Conservation (phyloP, 257 asterid genomes). For the Solanum chiquidenum region DNA sequence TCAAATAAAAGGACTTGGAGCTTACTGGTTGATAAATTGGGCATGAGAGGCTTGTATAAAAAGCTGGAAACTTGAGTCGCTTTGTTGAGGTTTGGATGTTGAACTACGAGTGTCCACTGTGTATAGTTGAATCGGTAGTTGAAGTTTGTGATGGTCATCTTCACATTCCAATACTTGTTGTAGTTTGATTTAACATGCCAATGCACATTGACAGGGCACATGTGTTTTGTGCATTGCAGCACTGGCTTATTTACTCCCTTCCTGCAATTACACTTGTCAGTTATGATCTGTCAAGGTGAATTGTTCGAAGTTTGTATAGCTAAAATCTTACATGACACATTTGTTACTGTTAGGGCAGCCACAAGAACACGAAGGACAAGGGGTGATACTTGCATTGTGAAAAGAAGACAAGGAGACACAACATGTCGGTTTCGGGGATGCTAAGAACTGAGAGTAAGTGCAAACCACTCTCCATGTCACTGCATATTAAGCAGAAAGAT, state of each 20-base stretch:
- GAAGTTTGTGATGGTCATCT: slow-evolving; percentile 60
- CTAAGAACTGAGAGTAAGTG: slow-evolving; percentile 51
- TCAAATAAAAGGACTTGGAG: background rate
- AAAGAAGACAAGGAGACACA: slow-evolving; percentile 75
- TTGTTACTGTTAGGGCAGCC: slow-evolving; percentile 46
- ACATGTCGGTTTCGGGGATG: slow-evolving; percentile 42
- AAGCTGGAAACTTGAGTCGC: slow-evolving; percentile 69
- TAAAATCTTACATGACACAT: slow-evolving; percentile 44
- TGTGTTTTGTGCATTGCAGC: slow-evolving; percentile 55
- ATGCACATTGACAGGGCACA: slow-evolving; percentile 72
- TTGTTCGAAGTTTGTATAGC: background rate
- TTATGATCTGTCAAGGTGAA: background rate
- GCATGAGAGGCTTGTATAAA: slow-evolving; percentile 54
- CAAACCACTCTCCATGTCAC: slow-evolving; percentile 86
- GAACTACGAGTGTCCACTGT: slow-evolving; percentile 69
- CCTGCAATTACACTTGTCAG: background rate
- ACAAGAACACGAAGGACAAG: slow-evolving; percentile 67
- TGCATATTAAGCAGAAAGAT: slow-evolving; percentile 9
- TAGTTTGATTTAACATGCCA: slow-evolving; percentile 72
- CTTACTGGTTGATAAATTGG: slow-evolving; percentile 51
- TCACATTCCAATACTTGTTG: slow-evolving; percentile 47
- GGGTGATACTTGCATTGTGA: slow-evolving; percentile 48
- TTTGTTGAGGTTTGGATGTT: slow-evolving; percentile 65
- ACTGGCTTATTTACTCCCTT: slow-evolving; percentile 31
- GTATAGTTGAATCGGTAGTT: slow-evolving; percentile 58